Percentiles rank a stretch among this genome's conserved stretches.
phyloP scores from a whole-genome alignment of 208 protist genomes.

The Acanthamoeba lenticulata region DNA sequence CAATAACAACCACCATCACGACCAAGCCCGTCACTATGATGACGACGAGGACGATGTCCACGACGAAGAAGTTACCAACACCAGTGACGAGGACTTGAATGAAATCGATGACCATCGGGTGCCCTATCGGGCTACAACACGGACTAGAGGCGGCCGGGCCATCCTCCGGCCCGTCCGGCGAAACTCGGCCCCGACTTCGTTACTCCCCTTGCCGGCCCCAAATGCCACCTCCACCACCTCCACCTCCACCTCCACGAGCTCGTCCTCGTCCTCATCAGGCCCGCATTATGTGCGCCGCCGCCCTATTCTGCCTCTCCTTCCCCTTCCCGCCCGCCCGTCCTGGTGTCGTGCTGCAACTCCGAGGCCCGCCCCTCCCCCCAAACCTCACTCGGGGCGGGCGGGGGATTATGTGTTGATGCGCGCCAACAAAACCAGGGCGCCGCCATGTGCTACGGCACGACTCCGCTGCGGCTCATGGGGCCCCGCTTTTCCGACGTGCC shows the following conservation, averaged over 20 bases:
- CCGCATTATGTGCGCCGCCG: not conserved
- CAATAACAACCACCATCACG: not conserved
- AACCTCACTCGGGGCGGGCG: no score
- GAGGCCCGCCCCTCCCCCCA: no score
- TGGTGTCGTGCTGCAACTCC: no score
- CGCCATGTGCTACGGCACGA: constrained; percentile 4
- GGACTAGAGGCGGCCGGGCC: no score
- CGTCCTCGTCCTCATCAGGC: not conserved
- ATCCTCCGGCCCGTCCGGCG: no score
- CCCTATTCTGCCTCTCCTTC: not conserved
- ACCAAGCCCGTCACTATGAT: not conserved
- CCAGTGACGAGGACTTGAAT: not conserved
- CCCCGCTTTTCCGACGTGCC: not conserved
- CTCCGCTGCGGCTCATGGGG: constrained; percentile 13
- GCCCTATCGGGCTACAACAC: no score
- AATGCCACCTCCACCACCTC: not conserved
- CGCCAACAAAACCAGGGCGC: no score
- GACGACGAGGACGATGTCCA: not conserved
- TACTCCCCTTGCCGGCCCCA: not conserved
- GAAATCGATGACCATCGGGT: not conserved
- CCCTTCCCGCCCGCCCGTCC: no score
- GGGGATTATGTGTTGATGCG: no score
- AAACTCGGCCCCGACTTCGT: not conserved
- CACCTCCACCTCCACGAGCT: not conserved
- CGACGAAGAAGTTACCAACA: not conserved